Evolutionary conservation across 331 rosid species (phyloP), one percentile per base, ranked within the genome.

Genomic region (Acacia pycnantha): DNA sequence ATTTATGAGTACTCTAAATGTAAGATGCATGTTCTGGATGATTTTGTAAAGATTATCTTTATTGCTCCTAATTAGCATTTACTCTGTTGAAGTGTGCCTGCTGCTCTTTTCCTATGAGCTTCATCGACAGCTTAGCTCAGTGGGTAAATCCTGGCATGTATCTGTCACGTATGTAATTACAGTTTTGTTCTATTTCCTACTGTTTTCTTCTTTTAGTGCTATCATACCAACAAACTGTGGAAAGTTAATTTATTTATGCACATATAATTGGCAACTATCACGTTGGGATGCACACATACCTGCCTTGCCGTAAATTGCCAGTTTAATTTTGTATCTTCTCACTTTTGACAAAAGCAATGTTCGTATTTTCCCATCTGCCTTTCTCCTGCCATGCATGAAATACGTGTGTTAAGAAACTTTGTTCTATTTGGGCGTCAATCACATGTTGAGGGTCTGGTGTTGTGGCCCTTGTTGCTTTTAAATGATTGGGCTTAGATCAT

Each of bases 1-100:
- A 78, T 90, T 71, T 95, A 95, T 50, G 94, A 93, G 89, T 88
- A 85, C 82, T 87, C 98, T 59, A 95, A 95, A 90, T 70, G 99
- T 93, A 84, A 88, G 92, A 73, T 78, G 37, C 84, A 70, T 24
- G 62, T 82, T 41, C 46, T 76, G 50, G 41, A 77, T 75, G 73
- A 73, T 82, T 54, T 67, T 73, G 75, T 78, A 31, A 44, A 21
- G 37, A 40, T 58, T 74, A 58, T 69, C 51, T 74, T 61, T 69
- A 58, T 68, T 74, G 62, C 80, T 87, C 82, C 89, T 85, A 51
- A 82, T 58, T 67, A 65, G 81, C 67, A 76, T 58, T 27, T 77
- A 74, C 51, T 79, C 65, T 74, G 61, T 59, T 88, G 86, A 84
- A 95, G 99, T 92, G 66, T 93, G 87, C 70, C 67, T 93, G 48